Evolutionary conservation across 257 asterid genomes (phyloP).

Genomic region (Oldenlandia corymbosa): DNA sequence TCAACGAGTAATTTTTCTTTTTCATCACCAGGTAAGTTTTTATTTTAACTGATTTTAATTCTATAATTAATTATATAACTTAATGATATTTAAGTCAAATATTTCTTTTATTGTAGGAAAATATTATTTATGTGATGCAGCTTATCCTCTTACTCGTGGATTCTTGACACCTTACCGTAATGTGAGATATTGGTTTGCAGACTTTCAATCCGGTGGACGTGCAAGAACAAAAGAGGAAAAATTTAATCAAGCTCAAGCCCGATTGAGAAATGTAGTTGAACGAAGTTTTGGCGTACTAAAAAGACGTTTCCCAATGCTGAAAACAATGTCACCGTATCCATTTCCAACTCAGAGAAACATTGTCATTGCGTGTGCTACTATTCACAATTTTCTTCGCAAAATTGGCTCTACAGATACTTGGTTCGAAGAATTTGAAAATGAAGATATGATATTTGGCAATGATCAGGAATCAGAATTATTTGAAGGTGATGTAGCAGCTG

Average conservation of each 20-base stretch:
- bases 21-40: background rate
- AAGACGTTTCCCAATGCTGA: background rate
- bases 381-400: background rate
- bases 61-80: no score
- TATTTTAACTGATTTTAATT: background rate
- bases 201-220: background rate
- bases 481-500: no score
- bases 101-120: background rate
- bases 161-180: background rate
- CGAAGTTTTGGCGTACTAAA: background rate
- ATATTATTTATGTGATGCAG: background rate
- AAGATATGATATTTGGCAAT: background rate
- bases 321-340: background rate
- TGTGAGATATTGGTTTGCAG: background rate
- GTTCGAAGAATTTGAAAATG: conserved; percentile 7
- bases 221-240: background rate
- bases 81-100: no score
- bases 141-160: background rate
- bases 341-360: background rate
- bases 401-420: background rate
- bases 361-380: background rate
- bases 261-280: background rate
- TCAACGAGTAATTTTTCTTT: background rate
- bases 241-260: conserved; percentile 1
- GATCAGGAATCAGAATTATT: background rate